These are phyloP conservation scores for Tricholoma matsutake DNA, from an alignment of 768 basidiomycete species.

Conservation along the genomic window DNA sequence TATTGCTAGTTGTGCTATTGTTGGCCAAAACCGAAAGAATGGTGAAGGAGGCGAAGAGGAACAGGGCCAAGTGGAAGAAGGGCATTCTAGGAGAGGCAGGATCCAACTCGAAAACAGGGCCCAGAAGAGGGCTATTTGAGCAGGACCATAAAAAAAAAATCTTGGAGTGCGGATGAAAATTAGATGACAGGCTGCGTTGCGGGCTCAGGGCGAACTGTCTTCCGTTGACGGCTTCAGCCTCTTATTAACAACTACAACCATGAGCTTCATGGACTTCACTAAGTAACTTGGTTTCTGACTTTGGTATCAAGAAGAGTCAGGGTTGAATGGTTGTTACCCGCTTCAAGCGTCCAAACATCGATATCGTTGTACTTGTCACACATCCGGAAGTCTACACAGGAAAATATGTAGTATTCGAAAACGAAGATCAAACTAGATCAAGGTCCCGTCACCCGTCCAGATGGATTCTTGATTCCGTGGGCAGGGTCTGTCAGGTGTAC, in stretches of 20 bases:
- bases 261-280: background rate
- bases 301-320: background rate
- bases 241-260: background rate
- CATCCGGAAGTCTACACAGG: too few species aligned
- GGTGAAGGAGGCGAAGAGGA: constrained; percentile 29
- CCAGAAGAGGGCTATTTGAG: constrained; percentile 11
- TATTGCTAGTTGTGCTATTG: background rate
- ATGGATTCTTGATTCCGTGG: too few species aligned
- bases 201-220: constrained; percentile 40
- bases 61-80: constrained; percentile 18
- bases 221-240: constrained; percentile 13
- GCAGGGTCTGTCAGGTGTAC: too few species aligned
- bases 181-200: constrained; percentile 30
- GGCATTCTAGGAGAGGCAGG: constrained; percentile 23
- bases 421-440: too few species aligned
- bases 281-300: background rate
- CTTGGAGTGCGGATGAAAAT: constrained; percentile 19
- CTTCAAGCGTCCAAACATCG: background rate
- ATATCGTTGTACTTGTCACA: too few species aligned
- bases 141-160: background rate
- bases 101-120: constrained; percentile 2
- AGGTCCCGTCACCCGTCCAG: too few species aligned
- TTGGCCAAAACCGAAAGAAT: constrained; percentile 8
- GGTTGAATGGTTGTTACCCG: background rate
- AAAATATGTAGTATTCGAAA: too few species aligned